phyloP scores from a whole-genome alignment of 2,329 filamentous ascomycete genomes.

The Botrytis fragariae region DNA sequence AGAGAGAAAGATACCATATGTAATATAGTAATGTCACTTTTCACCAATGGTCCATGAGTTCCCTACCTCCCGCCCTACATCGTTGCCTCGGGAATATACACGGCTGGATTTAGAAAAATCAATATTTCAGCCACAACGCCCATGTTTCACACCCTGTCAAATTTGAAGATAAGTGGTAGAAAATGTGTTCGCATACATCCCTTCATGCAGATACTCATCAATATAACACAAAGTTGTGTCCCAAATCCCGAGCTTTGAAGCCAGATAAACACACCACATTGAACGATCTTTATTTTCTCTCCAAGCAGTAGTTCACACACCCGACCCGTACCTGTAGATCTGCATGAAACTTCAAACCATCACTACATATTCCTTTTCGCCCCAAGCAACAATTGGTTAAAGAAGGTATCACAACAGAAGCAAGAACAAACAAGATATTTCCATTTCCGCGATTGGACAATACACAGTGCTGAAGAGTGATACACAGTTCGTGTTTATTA shows the following conservation, averaged over 20 bases:
- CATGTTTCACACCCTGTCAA: not conserved
- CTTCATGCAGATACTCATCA: not conserved
- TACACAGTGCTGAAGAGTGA: not conserved
- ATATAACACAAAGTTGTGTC: not conserved
- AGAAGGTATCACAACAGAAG: not conserved
- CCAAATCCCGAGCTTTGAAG: not conserved
- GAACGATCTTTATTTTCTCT: not conserved
- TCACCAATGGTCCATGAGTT: not conserved
- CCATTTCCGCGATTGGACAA: not conserved
- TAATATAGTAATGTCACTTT: not conserved
- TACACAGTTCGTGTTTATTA: not conserved
- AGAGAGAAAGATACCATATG: not conserved
- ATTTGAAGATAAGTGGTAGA: not conserved
- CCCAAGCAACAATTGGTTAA: not conserved
- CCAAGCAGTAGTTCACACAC: too few species aligned
- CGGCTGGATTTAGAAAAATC: not conserved
- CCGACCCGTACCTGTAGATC: not conserved
- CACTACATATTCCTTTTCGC: not conserved
- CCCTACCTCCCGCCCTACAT: not conserved
- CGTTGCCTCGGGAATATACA: not conserved
- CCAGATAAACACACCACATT: not conserved
- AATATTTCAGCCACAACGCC: constrained; percentile 8
- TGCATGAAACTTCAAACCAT: not conserved
- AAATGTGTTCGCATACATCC: not conserved
- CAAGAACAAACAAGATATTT: not conserved